These are phyloP conservation scores for Nitzschia sp. DNA, from an alignment of 108 stramenopile species.

Conservation along the genomic window DNA sequence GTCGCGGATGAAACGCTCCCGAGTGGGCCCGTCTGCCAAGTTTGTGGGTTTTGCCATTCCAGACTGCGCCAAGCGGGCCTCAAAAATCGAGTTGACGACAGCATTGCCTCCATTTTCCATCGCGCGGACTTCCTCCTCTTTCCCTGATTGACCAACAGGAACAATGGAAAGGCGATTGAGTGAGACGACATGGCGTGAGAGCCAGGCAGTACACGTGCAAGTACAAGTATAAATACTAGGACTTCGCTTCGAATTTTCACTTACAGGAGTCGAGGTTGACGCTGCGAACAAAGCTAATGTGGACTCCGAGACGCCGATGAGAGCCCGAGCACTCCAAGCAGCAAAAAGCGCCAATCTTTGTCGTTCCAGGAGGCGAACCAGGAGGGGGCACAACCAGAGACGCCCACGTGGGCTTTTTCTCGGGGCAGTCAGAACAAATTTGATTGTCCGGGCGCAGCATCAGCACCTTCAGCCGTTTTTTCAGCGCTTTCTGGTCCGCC, in stretches of 20 bases:
- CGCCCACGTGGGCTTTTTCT: slow-evolving; percentile 96
- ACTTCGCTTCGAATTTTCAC: slow-evolving; percentile 19
- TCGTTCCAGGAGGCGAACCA: slow-evolving; percentile 68
- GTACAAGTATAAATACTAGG: background rate
- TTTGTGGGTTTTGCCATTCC: slow-evolving; percentile 60
- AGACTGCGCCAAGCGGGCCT: slow-evolving; percentile 64
- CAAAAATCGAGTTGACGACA: slow-evolving; percentile 86
- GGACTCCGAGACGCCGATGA: slow-evolving; percentile 96
- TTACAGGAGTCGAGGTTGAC: slow-evolving; percentile 90
- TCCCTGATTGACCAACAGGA: slow-evolving; percentile 73
- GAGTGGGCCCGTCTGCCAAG: slow-evolving; percentile 65
- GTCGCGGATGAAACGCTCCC: slow-evolving; percentile 90
- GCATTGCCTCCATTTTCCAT: slow-evolving; percentile 93
- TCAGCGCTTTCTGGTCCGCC: slow-evolving; percentile 52
- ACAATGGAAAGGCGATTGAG: slow-evolving; percentile 4
- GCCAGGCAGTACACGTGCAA: background rate
- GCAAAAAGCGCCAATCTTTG: slow-evolving; percentile 93
- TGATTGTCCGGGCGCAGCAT: slow-evolving; percentile 88
- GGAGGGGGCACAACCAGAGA: slow-evolving; percentile 88
- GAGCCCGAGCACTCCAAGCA: slow-evolving; percentile 98
- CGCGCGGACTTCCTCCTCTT: slow-evolving; percentile 84
- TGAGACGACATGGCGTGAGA: background rate
- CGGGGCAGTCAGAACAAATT: slow-evolving; percentile 92
- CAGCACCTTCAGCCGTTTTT: slow-evolving; percentile 80
- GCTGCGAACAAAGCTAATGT: slow-evolving; percentile 96